Evolutionary conservation across 139 green algal species (phyloP), one percentile per base, ranked within the genome.

Genomic region (Haematococcus lacustris): DNA sequence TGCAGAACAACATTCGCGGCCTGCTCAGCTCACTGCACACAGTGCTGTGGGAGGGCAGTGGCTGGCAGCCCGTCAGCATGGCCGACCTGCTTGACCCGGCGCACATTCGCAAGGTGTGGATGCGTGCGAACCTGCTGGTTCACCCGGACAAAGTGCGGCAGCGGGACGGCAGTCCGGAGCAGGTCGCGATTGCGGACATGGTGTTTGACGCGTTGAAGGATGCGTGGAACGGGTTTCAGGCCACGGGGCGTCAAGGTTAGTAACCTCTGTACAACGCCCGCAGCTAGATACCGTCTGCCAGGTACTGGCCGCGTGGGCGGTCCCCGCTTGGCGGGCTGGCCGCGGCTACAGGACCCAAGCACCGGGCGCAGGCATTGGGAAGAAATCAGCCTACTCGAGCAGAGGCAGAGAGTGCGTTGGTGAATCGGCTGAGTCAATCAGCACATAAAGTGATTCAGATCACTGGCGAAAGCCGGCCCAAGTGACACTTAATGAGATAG

Each of bases 81-180:
- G 85, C 71, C 25, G 93, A 97, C 71, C 79, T 98, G 71, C 80
- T 98, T 71, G 89, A 97, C 35, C 66, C 78, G 0, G 26, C 65
- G 30, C 85, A 90, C 80, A 40, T 63, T 32, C 33, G 43, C 47
- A 87, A 88, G 73, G 77, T 71, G 33, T 98, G 93, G 78, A 94
- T 94, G 86, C 90, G 87, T 71, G 93, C 93, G 71, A 96, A 97
- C 73, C 83, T 97, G 68, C 71, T 97, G 60, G 89, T 98, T 51
- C 93, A 98, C 81, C 93, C 93, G 1, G 93, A 98, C 86, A 97
- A 97, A 83, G 93, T 98, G 34, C 86, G 87, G 60, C 90, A 97
- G 81, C 88, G 87, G 61, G 90, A 88, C n/a, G 93, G 91, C 35
- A 83, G 74, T 13, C 69, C 89, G 38, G 89, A 96, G 73, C 85